Evolutionary conservation across 495 filamentous ascomycete genomes (phyloP).

Genomic region (Aspergillus mulundensis): DNA sequence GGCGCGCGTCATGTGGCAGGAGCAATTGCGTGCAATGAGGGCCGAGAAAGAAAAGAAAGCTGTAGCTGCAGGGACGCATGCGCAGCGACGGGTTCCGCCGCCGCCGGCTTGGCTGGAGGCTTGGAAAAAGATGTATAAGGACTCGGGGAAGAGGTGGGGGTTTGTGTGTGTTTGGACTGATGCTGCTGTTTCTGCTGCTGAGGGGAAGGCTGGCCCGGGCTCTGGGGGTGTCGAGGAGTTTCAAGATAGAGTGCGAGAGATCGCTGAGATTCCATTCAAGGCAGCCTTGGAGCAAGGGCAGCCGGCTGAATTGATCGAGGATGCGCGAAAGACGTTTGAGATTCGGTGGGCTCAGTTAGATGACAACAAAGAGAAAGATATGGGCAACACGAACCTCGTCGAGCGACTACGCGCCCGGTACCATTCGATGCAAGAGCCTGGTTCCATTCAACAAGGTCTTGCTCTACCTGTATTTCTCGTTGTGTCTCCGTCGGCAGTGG

Average conservation of each 20-base stretch:
- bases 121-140: conserved; percentile 4
- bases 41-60: background rate
- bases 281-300: conserved; percentile 4
- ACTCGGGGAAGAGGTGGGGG: background rate
- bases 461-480: conserved; percentile 2
- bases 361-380: background rate
- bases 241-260: background rate
- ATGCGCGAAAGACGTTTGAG: conserved; percentile 1
- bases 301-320: background rate
- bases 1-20: conserved; percentile 4
- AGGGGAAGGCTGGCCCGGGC: background rate
- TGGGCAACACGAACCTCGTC: background rate
- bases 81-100: background rate
- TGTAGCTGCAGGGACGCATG: background rate
- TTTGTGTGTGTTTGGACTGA: conserved; percentile 6
- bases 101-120: background rate
- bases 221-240: background rate
- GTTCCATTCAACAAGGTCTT: background rate
- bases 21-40: conserved; percentile 5
- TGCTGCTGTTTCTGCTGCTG: background rate
- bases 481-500: conserved; percentile 3
- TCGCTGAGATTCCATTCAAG: conserved; percentile 5
- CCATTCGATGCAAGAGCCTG: conserved; percentile 2
- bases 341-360: background rate
- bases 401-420: conserved; percentile 8